These are phyloP conservation scores for Catenaria anguillulae DNA, from an alignment of 371 early-diverging fungal genomes.

Conservation along the genomic window DNA sequence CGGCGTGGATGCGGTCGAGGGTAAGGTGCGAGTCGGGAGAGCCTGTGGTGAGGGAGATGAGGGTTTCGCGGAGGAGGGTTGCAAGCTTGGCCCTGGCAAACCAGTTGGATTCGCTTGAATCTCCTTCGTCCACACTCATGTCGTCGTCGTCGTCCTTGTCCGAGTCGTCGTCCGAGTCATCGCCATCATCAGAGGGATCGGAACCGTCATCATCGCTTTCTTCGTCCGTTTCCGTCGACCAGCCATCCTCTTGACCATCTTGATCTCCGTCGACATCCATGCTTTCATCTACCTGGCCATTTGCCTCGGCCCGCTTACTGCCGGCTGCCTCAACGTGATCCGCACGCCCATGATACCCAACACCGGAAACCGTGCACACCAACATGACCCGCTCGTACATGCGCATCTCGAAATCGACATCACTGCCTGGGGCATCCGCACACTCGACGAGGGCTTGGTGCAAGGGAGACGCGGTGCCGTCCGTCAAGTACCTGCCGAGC, in stretches of 20 bases:
- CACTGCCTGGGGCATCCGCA: conserved; percentile 34
- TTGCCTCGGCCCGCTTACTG: too few species aligned
- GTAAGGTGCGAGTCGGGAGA: too few species aligned
- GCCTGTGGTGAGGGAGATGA: too few species aligned
- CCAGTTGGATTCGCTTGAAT: conserved; percentile 13
- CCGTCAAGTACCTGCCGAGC: conserved; percentile 38
- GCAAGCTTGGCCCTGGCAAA: conserved; percentile 25
- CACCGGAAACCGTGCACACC: conserved; percentile 39
- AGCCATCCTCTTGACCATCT: too few species aligned
- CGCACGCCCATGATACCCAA: conserved; percentile 10
- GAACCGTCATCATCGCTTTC: conserved; percentile 11
- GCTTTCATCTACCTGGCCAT: conserved; percentile 8
- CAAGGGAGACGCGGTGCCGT: conserved; percentile 38
- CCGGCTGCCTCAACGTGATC: neutral
- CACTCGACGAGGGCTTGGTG: conserved; percentile 43
- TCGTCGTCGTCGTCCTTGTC: neutral
- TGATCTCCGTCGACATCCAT: too few species aligned
- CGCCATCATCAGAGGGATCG: neutral
- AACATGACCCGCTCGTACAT: conserved; percentile 30
- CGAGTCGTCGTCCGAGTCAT: neutral
- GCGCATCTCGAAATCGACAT: conserved; percentile 40
- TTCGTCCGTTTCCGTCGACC: conserved; percentile 13
- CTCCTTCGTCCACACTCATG: too few species aligned
- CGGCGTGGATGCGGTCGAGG: conserved; percentile 11
- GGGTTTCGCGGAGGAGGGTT: conserved; percentile 17